Evolutionary conservation across 164 flowering plant genomes (phyloP).

Genomic region (Stephania japonica): DNA sequence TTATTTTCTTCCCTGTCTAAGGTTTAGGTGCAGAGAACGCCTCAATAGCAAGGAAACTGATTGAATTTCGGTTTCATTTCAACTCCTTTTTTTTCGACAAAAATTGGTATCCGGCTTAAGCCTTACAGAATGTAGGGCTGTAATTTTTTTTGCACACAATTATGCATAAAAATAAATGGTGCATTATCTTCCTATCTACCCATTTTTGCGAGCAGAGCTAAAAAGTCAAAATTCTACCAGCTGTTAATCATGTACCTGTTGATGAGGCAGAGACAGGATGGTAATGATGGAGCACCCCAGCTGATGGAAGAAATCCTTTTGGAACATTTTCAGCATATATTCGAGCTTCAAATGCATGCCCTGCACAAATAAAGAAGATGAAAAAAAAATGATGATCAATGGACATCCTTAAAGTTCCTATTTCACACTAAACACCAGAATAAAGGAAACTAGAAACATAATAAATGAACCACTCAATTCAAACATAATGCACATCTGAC

Average conservation of each 20-base stretch:
- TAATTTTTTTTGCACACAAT: background rate
- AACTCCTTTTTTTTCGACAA: background rate
- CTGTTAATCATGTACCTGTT: constrained; percentile 42
- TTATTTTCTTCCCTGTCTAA: background rate
- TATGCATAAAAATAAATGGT: background rate
- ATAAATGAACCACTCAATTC: background rate
- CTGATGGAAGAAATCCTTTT: constrained; percentile 97
- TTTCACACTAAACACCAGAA: background rate
- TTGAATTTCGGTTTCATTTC: too few relatives aligned
- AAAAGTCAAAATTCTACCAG: background rate
- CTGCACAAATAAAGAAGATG: constrained; percentile 28
- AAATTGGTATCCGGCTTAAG: background rate
- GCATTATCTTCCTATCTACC: background rate
- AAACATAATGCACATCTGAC: too few relatives aligned
- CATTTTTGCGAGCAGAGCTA: background rate
- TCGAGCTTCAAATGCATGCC: constrained; percentile 98
- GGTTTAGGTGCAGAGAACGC: background rate
- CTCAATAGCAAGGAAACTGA: too few relatives aligned
- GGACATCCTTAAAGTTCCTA: background rate
- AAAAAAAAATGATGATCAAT: too few relatives aligned
- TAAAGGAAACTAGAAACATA: background rate
- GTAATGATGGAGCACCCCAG: constrained; percentile 91
- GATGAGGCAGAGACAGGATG: constrained; percentile 65
- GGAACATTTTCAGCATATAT: constrained; percentile 99
- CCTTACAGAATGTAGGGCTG: background rate